Base-by-base conservation (phyloP, 2,329 filamentous ascomycete species). In the Botryotinia convoluta region DNA sequence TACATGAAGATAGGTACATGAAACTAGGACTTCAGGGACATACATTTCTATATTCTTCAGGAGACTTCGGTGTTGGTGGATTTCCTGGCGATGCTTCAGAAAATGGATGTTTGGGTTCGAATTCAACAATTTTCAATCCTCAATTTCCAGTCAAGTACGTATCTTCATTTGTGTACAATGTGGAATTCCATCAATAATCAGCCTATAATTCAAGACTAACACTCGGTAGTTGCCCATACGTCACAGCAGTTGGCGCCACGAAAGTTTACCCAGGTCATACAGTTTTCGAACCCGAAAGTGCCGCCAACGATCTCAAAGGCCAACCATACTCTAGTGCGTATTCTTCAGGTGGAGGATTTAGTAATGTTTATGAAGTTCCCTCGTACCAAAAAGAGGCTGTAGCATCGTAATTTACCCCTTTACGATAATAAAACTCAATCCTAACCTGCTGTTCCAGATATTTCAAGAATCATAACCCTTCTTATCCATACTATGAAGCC, bases 341-440 rank as follows among this genome's bases (percentile, higher is more conserved):
- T 80, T 93, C 94, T 84, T 91, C 88, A n/a, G 90, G 90, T 18
- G 84, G 90, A 71, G 93, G 95, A 80, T 96, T 95, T 80, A 89
- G 90, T 32, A 84, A 77, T 85, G 86, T 79, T 76, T 86, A 61
- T 84, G 85, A 5, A 1, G 77, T 84, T 10, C 86, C 87, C 0
- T 77, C 79, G n/a, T 88, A 87, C 78, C 87, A 88, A 74, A 78
- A 81, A 26, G 74, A 77, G 4, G 76, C 78, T 7, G 68, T 81
- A 10, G 74, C 75, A 4, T 35, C 72, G 44, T 69, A 51, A 20
- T n/a, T 44, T 22, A 9, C 12, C 61, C 14, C 16, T 54, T 12
- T 3, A 7, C 29, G 4, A 8, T 44, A 10, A 32, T 44, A 35
- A 37, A 7, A 35, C 26, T 61, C 37, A 32, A 42, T n/a, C 3